Evolutionary conservation across 345 rosid species (phyloP).

Genomic region (Sisymbrium altissimum): DNA sequence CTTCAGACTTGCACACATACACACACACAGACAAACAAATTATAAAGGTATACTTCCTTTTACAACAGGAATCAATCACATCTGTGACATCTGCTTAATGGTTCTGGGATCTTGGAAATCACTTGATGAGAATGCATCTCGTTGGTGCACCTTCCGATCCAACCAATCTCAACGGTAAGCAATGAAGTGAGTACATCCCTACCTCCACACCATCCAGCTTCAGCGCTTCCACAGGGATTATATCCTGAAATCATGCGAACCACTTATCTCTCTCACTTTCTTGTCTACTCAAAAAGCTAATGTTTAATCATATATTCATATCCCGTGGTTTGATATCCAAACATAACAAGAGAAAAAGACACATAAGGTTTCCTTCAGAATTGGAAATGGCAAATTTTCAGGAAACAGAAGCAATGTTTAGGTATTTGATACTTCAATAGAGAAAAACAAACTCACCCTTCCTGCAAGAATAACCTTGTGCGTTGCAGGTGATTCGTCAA

Average conservation of each 20-base stretch:
- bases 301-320: not conserved
- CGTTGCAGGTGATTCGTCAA: constrained; percentile 38
- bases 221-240: constrained; percentile 60
- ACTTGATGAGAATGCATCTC: constrained; percentile 73
- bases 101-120: constrained; percentile 17
- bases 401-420: not conserved
- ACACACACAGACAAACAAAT: not conserved
- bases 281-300: not conserved
- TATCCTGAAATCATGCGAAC: constrained; percentile 37
- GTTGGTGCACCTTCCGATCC: constrained; percentile 70
- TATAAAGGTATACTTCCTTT: not conserved
- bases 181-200: constrained; percentile 66
- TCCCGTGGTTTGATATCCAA: not conserved
- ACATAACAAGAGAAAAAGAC: not conserved
- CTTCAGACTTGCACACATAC: not conserved
- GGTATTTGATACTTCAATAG: not conserved
- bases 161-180: constrained; percentile 63
- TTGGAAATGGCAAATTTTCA: not conserved
- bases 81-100: not conserved
- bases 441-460: constrained; percentile 27
- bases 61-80: constrained; percentile 1
- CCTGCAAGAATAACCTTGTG: constrained; percentile 32
- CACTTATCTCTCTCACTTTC: constrained; percentile 2
- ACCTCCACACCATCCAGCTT: constrained; percentile 57
- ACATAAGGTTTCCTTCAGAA: not conserved